A percentile compares a stretch with the other conserved stretches of the same genome.
Conservation (phyloP, 129 eudicot species). For the Arctium minus region DNA sequence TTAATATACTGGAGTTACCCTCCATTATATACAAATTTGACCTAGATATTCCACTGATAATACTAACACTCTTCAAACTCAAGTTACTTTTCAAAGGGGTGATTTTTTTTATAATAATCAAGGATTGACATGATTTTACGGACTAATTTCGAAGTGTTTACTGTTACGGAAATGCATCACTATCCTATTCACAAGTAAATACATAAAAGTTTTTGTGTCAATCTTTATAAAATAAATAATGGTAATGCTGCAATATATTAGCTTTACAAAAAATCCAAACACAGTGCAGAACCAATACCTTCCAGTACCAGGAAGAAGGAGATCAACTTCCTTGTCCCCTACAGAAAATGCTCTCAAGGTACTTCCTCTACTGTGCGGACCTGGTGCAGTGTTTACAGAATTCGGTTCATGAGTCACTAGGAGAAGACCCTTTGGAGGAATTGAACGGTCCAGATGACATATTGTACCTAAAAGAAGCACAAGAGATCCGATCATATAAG, state of each 20-base stretch:
- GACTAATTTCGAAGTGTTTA: not conserved
- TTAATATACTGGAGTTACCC: no score
- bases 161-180: not conserved
- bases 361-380: conserved; percentile 78
- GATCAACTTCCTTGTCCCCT: conserved; percentile 81
- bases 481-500: conserved; percentile 4
- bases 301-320: conserved; percentile 82
- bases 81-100: not conserved
- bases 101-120: not conserved
- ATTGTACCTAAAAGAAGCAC: conserved; percentile 31
- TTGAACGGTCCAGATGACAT: conserved; percentile 35
- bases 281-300: conserved; percentile 39
- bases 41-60: not conserved
- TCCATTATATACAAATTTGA: not conserved
- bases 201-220: not conserved
- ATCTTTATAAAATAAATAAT: not conserved
- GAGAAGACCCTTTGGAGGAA: conserved; percentile 70
- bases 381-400: conserved; percentile 63
- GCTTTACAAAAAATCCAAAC: not conserved
- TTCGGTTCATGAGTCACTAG: conserved; percentile 90
- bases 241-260: not conserved
- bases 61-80: not conserved
- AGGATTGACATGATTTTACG: not conserved
- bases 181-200: not conserved
- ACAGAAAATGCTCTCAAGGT: conserved; percentile 66